Percentiles rank a stretch among this genome's conserved stretches.
Evolutionary conservation across 176 grass and related monocot species (phyloP).

Genomic region (Puccinellia tenuiflora): DNA sequence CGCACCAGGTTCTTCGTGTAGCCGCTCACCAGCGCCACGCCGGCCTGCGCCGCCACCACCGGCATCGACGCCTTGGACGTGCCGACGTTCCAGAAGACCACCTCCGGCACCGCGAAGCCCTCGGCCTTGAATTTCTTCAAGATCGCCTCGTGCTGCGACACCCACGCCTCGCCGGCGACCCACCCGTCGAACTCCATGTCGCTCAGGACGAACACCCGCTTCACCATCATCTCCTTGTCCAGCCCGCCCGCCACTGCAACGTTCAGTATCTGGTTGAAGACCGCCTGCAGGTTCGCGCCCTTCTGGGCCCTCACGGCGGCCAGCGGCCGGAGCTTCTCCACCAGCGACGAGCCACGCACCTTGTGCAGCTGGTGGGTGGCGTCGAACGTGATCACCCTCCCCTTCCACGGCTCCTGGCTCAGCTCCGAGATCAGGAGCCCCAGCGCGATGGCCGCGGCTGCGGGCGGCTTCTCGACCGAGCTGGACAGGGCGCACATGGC

Average conservation of each 20-base stretch:
- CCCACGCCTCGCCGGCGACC: neutral
- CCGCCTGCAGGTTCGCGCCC: constrained; percentile 51
- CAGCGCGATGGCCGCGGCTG: constrained; percentile 49
- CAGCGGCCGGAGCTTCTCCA: constrained; percentile 50
- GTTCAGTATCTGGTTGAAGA: constrained; percentile 1
- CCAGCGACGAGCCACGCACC: constrained; percentile 35
- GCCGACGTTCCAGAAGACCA: constrained; percentile 69
- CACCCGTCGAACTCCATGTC: constrained; percentile 31
- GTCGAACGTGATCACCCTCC: constrained; percentile 5
- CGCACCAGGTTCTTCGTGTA: constrained; percentile 54
- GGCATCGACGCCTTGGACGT: constrained; percentile 5
- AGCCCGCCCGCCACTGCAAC: constrained; percentile 43
- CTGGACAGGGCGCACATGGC: constrained; percentile 64
- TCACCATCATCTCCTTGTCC: constrained; percentile 58
- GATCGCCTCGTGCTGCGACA: neutral
- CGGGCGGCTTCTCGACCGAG: constrained; percentile 22
- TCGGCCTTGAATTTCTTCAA: neutral
- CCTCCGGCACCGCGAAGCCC: constrained; percentile 47
- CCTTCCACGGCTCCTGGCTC: neutral
- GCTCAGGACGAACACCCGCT: constrained; percentile 65
- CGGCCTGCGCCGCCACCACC: constrained; percentile 29
- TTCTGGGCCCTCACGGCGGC: constrained; percentile 20
- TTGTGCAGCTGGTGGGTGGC: constrained; percentile 2
- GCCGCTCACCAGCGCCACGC: constrained; percentile 46
- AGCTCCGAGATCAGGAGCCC: constrained; percentile 9